Percentiles rank a stretch among this genome's conserved stretches.
phyloP scores from a whole-genome alignment of 2,329 filamentous ascomycete genomes.

The Rhynchosporium agropyri region DNA sequence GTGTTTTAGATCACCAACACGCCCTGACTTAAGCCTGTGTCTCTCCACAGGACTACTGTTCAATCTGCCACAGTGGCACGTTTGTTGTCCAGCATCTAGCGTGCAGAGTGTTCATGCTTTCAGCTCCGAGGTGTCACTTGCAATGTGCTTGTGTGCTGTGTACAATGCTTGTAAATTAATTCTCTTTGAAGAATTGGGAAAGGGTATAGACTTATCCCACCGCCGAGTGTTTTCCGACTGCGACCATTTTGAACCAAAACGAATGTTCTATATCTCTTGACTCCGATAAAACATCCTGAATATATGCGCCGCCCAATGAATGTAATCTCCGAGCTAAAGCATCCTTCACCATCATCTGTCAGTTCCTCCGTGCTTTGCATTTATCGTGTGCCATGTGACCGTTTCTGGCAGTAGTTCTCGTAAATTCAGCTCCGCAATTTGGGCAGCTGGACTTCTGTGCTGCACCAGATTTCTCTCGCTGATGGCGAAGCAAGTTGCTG shows the following conservation, averaged over 20 bases:
- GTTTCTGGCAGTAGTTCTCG: constrained; percentile 83
- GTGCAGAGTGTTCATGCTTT: constrained; percentile 7
- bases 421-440: constrained; percentile 91
- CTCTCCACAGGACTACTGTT: background rate
- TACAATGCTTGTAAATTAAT: constrained; percentile 5
- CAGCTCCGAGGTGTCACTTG: constrained; percentile 21
- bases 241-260: constrained; percentile 23
- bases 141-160: constrained; percentile 2
- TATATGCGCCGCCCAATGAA: constrained; percentile 27
- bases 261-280: constrained; percentile 27
- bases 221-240: constrained; percentile 16
- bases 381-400: constrained; percentile 87
- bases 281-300: constrained; percentile 14
- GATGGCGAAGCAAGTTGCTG: constrained; percentile 89
- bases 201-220: constrained; percentile 30
- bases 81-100: background rate
- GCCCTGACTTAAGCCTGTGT: constrained; percentile 5
- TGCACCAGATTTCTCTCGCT: constrained; percentile 91
- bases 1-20: constrained; percentile 11
- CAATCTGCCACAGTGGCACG: constrained; percentile 1
- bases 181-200: constrained; percentile 13
- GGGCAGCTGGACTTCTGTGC: constrained; percentile 87
- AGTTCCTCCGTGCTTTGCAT: constrained; percentile 73
- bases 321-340: constrained; percentile 13
- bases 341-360: constrained; percentile 35